Base-by-base conservation (phyloP, 2,329 filamentous ascomycete species). In the Venturiaceae sp. region DNA sequence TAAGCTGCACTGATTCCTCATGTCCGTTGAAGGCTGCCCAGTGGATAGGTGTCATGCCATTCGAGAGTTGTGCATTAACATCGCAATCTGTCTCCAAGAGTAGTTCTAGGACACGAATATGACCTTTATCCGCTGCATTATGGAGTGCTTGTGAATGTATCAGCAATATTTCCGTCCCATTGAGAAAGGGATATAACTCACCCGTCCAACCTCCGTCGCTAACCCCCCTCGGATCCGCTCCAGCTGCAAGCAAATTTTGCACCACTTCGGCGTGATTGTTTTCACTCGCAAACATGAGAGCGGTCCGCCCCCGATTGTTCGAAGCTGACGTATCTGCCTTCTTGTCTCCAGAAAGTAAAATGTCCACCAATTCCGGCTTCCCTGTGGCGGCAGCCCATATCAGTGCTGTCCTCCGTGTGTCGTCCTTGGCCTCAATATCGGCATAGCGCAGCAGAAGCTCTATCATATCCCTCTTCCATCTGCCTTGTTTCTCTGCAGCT, bases 1-100 rank as follows among this genome's bases (percentile, higher is more conserved):
- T 65, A 28, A 36, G 23, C n/a, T 71, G 62, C 8, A 74, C 70
- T n/a, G 72, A 63, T 6, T 67, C 66, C 1, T 69, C 58, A 39
- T 74, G 66, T 3, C 72, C 72, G 28, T 63, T 64, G 44, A 67
- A 64, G 7, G 71, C 70, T 13, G 73, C 71, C 16, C 71, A 63
- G 59, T 73, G 71, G n/a, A 72, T 55, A 3, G 71, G 67, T 1
- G 70, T 73, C 65, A 67, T 69, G 1, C 71, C 71, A 44, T 66
- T 68, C 23, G 70, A 61, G 3, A 71, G 59, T 30, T 63, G 64
- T 6, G 66, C 66, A 57, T 74, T 63, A 11, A 62, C 55, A 6
- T 52, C 59, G 21, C 23, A 28, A 11, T 58, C 58, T 21, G 57
- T 44, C 5, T 58, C 32, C 14, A 62, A 59, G 19, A 63, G 37